Conservation (phyloP, 2,329 filamentous ascomycete genomes). For the Fusarium lyarnte region DNA sequence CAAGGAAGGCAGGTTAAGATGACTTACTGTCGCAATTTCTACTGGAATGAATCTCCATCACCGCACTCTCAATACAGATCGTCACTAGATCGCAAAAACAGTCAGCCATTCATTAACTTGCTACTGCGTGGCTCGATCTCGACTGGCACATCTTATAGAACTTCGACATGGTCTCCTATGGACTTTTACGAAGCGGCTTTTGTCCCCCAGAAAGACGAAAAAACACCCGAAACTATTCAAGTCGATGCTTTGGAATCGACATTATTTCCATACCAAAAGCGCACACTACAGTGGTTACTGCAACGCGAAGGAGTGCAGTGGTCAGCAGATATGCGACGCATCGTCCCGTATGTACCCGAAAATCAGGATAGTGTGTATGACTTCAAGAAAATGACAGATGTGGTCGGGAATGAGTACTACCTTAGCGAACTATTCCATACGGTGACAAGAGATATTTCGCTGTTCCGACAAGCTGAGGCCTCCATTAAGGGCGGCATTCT, state of each 20-base stretch:
- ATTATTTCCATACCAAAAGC: conserved; percentile 77
- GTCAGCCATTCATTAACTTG: conserved; percentile 49
- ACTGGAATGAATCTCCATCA: conserved; percentile 55
- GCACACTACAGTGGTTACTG: conserved; percentile 76
- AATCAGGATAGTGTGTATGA: conserved; percentile 28
- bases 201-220: conserved; percentile 62
- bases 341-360: conserved; percentile 30
- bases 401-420: conserved; percentile 54
- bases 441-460: conserved; percentile 59
- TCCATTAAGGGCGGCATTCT: conserved; percentile 70
- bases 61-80: conserved; percentile 46
- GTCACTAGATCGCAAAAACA: conserved; percentile 44
- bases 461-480: conserved; percentile 56
- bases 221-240: conserved; percentile 49
- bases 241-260: conserved; percentile 58
- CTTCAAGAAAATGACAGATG: conserved; percentile 50
- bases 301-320: conserved; percentile 70
- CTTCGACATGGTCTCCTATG: conserved; percentile 55
- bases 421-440: conserved; percentile 72
- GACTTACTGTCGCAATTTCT: conserved; percentile 50
- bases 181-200: conserved; percentile 77
- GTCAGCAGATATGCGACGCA: conserved; percentile 35
- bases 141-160: not conserved
- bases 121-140: conserved; percentile 44
- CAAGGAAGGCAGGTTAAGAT: conserved; percentile 36